Percentiles rank a stretch among this genome's conserved stretches.
Conservation (phyloP, 805 yeast genomes). For the Suhomyces faveliae region DNA sequence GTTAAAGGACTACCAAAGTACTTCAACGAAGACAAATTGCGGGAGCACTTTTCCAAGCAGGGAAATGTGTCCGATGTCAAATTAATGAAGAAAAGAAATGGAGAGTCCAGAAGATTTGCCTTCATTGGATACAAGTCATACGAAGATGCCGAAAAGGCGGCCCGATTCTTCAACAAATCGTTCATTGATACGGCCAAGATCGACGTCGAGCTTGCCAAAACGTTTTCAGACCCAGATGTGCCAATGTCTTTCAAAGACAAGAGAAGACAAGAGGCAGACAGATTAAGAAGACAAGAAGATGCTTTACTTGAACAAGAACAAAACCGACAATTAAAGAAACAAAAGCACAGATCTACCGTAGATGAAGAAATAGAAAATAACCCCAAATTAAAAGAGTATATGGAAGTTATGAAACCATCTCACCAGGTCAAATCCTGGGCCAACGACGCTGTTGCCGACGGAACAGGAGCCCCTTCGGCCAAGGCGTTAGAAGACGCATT, state of each 20-base stretch:
- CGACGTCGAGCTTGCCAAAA: slow-evolving; percentile 78
- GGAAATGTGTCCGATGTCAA: slow-evolving; percentile 86
- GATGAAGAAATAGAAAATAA: slow-evolving; percentile 63
- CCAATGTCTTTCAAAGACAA: slow-evolving; percentile 56
- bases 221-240: slow-evolving; percentile 79
- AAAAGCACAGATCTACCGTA: slow-evolving; percentile 35
- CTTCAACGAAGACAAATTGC: slow-evolving; percentile 69
- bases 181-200: slow-evolving; percentile 82
- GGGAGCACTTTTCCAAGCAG: slow-evolving; percentile 57
- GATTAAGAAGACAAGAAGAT: slow-evolving; percentile 42
- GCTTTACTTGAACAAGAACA: slow-evolving; percentile 37
- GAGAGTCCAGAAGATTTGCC: slow-evolving; percentile 90
- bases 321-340: slow-evolving; percentile 39
- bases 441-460: slow-evolving; percentile 53
- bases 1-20: slow-evolving; percentile 86
- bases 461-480: slow-evolving; percentile 45
- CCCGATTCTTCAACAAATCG: slow-evolving; percentile 67
- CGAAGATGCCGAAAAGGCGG: slow-evolving; percentile 77
- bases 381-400: slow-evolving; percentile 72
- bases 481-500: slow-evolving; percentile 46
- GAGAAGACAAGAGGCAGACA: slow-evolving; percentile 45
- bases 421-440: slow-evolving; percentile 73
- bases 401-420: slow-evolving; percentile 80
- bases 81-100: slow-evolving; percentile 74
- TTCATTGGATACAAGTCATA: slow-evolving; percentile 81